Evolutionary conservation across 2,329 filamentous ascomycete genomes (phyloP).

Genomic region (Alternaria arbusti): DNA sequence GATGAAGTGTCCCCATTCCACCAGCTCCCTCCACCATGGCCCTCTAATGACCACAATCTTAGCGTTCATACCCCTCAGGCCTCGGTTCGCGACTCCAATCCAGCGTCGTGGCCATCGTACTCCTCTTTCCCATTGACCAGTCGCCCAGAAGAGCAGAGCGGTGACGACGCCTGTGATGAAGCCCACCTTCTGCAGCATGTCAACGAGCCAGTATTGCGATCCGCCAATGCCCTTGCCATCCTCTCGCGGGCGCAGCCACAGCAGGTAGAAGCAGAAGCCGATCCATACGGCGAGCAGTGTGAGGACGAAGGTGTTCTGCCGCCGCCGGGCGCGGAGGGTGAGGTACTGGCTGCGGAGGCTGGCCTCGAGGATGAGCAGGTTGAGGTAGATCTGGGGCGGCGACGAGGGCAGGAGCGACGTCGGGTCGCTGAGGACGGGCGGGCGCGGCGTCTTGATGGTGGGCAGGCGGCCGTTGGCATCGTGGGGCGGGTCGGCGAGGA

Average conservation of each 20-base stretch:
- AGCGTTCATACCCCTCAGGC: conserved; percentile 89
- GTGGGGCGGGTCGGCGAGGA: conserved; percentile 24
- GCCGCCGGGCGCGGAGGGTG: conserved; percentile 81
- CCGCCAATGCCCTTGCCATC: conserved; percentile 91
- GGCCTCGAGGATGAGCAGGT: conserved; percentile 94
- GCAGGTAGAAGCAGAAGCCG: conserved; percentile 81
- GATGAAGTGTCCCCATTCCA: conserved; percentile 76
- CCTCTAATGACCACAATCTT: conserved; percentile 91
- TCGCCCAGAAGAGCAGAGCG: conserved; percentile 86
- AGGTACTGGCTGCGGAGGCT: conserved; percentile 93
- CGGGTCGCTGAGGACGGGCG: conserved; percentile 65
- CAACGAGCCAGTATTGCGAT: conserved; percentile 94
- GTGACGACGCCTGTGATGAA: conserved; percentile 91
- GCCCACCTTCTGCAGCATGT: conserved; percentile 87
- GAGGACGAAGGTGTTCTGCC: conserved; percentile 93
- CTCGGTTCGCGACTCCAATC: conserved; percentile 87
- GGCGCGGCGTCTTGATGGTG: conserved; percentile 45
- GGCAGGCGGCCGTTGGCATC: conserved; percentile 51
- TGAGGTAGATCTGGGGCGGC: conserved; percentile 96
- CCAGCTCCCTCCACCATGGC: conserved; percentile 78
- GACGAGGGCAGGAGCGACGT: conserved; percentile 84
- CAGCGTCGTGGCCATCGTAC: conserved; percentile 93
- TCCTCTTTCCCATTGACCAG: conserved; percentile 94
- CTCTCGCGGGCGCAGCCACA: conserved; percentile 95
- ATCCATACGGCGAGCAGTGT: conserved; percentile 82